Conservation (phyloP, 805 yeast genomes). For the Lipomyces kockii region DNA sequence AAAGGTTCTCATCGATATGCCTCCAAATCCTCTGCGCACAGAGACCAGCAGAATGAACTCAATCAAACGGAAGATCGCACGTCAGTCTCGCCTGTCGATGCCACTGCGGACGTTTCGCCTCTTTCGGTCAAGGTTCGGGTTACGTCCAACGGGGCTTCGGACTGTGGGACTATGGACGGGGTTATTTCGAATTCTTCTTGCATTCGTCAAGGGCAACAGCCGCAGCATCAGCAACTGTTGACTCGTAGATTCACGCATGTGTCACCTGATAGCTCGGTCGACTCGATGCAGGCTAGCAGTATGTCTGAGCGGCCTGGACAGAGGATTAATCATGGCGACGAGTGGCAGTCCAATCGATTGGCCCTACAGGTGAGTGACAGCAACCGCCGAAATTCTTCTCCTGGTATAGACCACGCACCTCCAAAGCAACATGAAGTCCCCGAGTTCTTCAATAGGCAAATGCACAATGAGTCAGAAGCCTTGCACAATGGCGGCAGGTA, state of each 20-base stretch:
- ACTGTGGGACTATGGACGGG: not conserved
- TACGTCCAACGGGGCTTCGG: not conserved
- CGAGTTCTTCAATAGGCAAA: constrained; percentile 9
- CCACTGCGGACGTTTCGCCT: not conserved
- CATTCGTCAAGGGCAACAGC: not conserved
- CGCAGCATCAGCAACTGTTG: not conserved
- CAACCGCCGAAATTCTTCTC: not conserved
- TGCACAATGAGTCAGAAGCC: constrained; percentile 4
- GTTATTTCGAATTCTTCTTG: not conserved
- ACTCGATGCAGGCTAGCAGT: constrained; percentile 2
- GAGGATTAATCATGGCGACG: not conserved
- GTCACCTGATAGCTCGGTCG: not conserved
- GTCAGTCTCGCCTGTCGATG: constrained; percentile 5
- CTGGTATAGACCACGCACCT: not conserved
- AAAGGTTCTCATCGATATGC: constrained; percentile 46
- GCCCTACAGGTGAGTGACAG: not conserved
- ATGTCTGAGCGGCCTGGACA: not conserved
- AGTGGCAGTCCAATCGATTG: not conserved
- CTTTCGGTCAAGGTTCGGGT: constrained; percentile 1
- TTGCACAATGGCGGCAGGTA: constrained; percentile 6
- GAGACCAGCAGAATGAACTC: constrained; percentile 3
- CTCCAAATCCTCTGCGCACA: constrained; percentile 23
- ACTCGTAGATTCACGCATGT: not conserved
- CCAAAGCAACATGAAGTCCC: constrained; percentile 4
- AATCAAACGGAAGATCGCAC: not conserved